Evolutionary conservation across 202 grass and related monocot species (phyloP).

Genomic region (Setaria italica): DNA sequence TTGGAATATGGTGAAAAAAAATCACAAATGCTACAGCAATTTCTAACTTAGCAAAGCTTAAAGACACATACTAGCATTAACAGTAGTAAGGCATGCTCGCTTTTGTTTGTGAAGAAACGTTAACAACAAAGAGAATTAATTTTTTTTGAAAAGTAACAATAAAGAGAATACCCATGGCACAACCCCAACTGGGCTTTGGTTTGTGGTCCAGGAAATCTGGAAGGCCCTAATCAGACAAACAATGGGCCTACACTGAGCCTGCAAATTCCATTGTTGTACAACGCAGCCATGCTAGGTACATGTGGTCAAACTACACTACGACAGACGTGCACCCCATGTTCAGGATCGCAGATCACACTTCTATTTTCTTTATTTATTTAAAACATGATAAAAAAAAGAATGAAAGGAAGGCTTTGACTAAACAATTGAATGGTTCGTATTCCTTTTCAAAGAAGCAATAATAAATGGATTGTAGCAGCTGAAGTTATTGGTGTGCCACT

Average conservation of each 20-base stretch:
- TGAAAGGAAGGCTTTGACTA: constrained; percentile 3
- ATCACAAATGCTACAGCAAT: background rate
- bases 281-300: background rate
- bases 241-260: constrained; percentile 5
- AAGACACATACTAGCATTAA: background rate
- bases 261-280: background rate
- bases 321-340: background rate
- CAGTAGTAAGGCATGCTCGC: background rate
- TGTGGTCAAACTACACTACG: background rate
- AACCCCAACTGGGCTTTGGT: background rate
- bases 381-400: background rate
- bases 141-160: background rate
- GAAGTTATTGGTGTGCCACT: constrained; percentile 52
- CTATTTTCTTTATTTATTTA: background rate
- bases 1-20: background rate
- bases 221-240: background rate
- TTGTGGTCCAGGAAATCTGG: background rate
- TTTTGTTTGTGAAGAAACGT: background rate
- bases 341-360: background rate
- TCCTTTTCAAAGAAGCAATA: constrained; percentile 9
- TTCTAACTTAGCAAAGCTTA: background rate
- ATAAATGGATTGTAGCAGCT: constrained; percentile 14
- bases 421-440: background rate
- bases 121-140: background rate
- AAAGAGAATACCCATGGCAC: background rate